phyloP scores from a whole-genome alignment of 306 rosid species.

The Dalbergia oliveri region DNA sequence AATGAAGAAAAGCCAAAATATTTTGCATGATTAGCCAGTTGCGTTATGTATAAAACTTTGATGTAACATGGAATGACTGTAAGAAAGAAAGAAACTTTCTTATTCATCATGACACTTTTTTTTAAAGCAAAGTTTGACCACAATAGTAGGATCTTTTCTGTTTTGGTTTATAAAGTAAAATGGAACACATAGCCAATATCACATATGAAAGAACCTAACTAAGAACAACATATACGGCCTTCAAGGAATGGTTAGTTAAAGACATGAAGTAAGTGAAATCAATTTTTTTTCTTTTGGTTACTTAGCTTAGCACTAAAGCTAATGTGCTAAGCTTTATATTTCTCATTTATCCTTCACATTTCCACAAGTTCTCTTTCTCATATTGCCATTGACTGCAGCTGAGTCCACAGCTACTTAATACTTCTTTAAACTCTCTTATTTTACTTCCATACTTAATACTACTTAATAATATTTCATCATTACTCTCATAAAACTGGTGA shows the following conservation, averaged over 20 bases:
- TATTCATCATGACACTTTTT: background rate
- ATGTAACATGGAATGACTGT: background rate
- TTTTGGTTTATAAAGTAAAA: constrained; percentile 25
- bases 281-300: background rate
- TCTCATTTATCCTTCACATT: background rate
- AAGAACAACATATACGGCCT: background rate
- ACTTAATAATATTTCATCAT: constrained; percentile 4
- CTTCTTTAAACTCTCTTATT: background rate
- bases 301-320: background rate
- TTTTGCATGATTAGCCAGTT: background rate
- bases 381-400: constrained; percentile 11
- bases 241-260: constrained; percentile 1
- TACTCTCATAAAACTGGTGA: background rate
- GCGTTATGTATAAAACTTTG: background rate
- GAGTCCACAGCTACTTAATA: constrained; percentile 13
- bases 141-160: background rate
- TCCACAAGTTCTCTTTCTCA: constrained; percentile 12
- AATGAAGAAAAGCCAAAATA: constrained; percentile 16
- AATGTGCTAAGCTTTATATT: constrained; percentile 26
- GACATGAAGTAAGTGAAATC: background rate
- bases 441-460: background rate
- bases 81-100: background rate
- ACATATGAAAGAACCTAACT: background rate
- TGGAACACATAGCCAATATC: background rate
- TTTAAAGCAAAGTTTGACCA: background rate